phyloP scores from a whole-genome alignment of 176 grass and related monocot genomes.

The Neostapfia colusana region DNA sequence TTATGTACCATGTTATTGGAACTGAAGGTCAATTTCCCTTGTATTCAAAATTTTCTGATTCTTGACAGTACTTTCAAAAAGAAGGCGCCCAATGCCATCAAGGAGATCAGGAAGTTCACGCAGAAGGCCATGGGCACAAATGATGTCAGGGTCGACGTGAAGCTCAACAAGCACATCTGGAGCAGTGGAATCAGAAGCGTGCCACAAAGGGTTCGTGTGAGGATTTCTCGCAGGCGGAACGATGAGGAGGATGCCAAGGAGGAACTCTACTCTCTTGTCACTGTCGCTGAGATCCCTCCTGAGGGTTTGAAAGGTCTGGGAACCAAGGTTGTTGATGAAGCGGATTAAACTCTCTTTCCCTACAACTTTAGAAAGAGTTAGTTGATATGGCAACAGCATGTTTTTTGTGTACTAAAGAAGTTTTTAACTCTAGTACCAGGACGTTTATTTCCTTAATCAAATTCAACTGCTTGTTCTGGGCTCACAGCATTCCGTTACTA shows the following conservation, averaged over 20 bases:
- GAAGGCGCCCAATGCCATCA: conserved; percentile 85
- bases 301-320: conserved; percentile 87
- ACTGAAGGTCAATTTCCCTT: neutral
- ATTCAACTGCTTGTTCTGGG: neutral
- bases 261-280: conserved; percentile 78
- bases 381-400: conserved; percentile 29
- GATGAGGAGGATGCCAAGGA: conserved; percentile 85
- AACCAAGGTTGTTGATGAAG: conserved; percentile 68
- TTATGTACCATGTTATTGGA: neutral
- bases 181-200: conserved; percentile 90
- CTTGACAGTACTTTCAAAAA: conserved; percentile 88
- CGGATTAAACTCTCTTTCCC: conserved; percentile 43
- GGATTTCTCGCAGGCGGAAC: conserved; percentile 78
- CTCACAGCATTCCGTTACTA: neutral
- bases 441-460: conserved; percentile 23
- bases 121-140: conserved; percentile 87
- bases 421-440: conserved; percentile 36
- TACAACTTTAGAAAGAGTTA: conserved; percentile 4
- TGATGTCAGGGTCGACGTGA: conserved; percentile 71
- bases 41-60: conserved; percentile 29
- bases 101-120: conserved; percentile 77
- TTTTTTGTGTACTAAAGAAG: conserved; percentile 25
- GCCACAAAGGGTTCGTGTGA: conserved; percentile 67
- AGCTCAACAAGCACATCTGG: conserved; percentile 95
- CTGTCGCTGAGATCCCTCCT: conserved; percentile 61